Conservation (phyloP, 331 rosid genomes). For the Stylosanthes scabra region DNA sequence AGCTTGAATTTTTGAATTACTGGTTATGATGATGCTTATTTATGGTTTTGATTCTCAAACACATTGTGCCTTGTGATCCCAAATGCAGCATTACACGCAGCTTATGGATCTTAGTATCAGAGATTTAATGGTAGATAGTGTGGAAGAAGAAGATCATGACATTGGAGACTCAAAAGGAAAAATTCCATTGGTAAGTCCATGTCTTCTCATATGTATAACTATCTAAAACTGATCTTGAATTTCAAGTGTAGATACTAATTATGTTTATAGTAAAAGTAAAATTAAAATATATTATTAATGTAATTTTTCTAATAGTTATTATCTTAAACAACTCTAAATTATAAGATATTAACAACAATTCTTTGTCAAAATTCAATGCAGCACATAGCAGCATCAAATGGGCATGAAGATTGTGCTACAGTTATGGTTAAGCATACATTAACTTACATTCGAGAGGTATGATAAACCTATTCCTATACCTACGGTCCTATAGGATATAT, state of each 20-base stretch:
- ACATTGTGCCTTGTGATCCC: slow-evolving; percentile 1
- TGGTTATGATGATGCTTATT: slow-evolving; percentile 17
- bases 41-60: slow-evolving; percentile 15
- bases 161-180: slow-evolving; percentile 75
- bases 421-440: slow-evolving; percentile 68
- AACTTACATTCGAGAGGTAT: slow-evolving; percentile 66
- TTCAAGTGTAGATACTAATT: not conserved
- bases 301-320: too few relatives aligned
- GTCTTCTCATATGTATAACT: not conserved
- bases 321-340: too few relatives aligned
- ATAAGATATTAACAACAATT: not conserved
- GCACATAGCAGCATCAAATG: slow-evolving; percentile 87
- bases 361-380: slow-evolving; percentile 38
- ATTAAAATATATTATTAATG: too few relatives aligned
- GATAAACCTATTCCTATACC: slow-evolving; percentile 2
- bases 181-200: slow-evolving; percentile 70
- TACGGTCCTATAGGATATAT: too few relatives aligned
- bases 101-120: slow-evolving; percentile 57
- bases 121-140: slow-evolving; percentile 54
- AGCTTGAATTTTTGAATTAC: slow-evolving; percentile 11
- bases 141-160: slow-evolving; percentile 63
- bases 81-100: slow-evolving; percentile 73
- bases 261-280: not conserved
- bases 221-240: slow-evolving; percentile 6
- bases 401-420: slow-evolving; percentile 72